A percentile compares a stretch with the other conserved stretches of the same genome.
These are phyloP conservation scores for Cavenderia fasciculata DNA, from an alignment of 78 protist genomes.

Conservation along the genomic window DNA sequence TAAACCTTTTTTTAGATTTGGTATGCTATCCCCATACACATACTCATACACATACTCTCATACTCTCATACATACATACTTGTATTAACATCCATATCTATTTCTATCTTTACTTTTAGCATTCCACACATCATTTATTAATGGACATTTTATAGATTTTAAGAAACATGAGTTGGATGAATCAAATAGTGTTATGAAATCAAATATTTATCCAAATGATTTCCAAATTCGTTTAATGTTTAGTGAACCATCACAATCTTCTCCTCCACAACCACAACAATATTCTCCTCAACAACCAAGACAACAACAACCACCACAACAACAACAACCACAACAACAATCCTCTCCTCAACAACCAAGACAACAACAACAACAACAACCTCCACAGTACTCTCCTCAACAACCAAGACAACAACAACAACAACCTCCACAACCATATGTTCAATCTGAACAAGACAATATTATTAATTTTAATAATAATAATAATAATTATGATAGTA, in stretches of 20 bases:
- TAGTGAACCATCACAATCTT: background rate
- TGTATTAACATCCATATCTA: too few species aligned
- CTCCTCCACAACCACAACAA: background rate
- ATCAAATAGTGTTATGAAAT: background rate
- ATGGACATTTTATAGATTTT: constrained; percentile 32
- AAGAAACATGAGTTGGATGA: constrained; percentile 13
- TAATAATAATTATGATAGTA: too few species aligned
- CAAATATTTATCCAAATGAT: constrained; percentile 3
- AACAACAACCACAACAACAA: background rate
- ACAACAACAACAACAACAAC: too few species aligned
- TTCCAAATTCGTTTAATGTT: constrained; percentile 50
- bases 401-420: too few species aligned
- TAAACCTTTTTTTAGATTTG: constrained; percentile 35
- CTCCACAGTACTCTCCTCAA: too few species aligned
- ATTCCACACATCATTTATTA: constrained; percentile 65
- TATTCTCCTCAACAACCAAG: background rate
- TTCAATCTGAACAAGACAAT: too few species aligned
- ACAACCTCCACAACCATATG: too few species aligned
- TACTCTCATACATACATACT: too few species aligned
- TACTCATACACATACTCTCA: background rate
- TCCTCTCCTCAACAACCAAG: background rate
- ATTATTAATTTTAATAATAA: too few species aligned
- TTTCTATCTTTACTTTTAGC: background rate
- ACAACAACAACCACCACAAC: background rate
- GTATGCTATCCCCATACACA: background rate